phyloP scores from a whole-genome alignment of 306 rosid genomes.

The Dicorynia guianensis region DNA sequence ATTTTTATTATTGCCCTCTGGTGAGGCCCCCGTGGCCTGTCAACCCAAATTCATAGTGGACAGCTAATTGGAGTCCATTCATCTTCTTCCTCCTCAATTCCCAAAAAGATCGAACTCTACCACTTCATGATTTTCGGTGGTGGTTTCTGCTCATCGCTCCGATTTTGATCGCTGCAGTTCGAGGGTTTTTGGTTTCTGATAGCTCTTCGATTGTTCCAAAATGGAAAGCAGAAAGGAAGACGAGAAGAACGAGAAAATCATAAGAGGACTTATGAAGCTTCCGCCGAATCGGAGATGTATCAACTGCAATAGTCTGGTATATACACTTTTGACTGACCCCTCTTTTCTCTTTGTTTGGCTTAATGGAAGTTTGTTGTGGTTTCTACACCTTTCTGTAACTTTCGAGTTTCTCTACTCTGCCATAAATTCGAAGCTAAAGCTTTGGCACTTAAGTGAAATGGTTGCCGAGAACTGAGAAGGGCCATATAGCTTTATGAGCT shows the following conservation, averaged over 20 bases:
- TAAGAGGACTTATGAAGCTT: slow-evolving; percentile 94
- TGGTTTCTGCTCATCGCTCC: not conserved
- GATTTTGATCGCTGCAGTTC: slow-evolving; percentile 36
- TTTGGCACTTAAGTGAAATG: slow-evolving; percentile 7
- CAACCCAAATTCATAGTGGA: too few species aligned
- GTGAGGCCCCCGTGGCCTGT: too few species aligned
- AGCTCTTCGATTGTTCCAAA: slow-evolving; percentile 32
- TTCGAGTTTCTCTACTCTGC: not conserved
- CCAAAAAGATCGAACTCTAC: slow-evolving; percentile 32
- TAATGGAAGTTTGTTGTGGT: not conserved
- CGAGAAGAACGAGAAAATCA: slow-evolving; percentile 83
- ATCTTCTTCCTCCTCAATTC: slow-evolving; percentile 39
- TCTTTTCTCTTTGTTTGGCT: slow-evolving; percentile 6
- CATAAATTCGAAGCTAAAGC: slow-evolving; percentile 21
- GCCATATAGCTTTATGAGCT: slow-evolving; percentile 13
- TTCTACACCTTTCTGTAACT: slow-evolving; percentile 1
- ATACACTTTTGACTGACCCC: not conserved
- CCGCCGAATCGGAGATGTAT: slow-evolving; percentile 90
- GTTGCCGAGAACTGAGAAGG: slow-evolving; percentile 28
- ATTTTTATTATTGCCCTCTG: not conserved
- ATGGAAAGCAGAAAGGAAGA: slow-evolving; percentile 85
- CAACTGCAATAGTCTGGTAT: slow-evolving; percentile 84
- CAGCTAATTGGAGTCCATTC: not conserved
- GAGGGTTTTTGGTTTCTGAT: slow-evolving; percentile 32
- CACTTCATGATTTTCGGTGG: slow-evolving; percentile 24